Percentiles rank a stretch among this genome's conserved stretches.
Evolutionary conservation across 768 basidiomycete genomes (phyloP).

Genomic region (Pisolithus orientalis): DNA sequence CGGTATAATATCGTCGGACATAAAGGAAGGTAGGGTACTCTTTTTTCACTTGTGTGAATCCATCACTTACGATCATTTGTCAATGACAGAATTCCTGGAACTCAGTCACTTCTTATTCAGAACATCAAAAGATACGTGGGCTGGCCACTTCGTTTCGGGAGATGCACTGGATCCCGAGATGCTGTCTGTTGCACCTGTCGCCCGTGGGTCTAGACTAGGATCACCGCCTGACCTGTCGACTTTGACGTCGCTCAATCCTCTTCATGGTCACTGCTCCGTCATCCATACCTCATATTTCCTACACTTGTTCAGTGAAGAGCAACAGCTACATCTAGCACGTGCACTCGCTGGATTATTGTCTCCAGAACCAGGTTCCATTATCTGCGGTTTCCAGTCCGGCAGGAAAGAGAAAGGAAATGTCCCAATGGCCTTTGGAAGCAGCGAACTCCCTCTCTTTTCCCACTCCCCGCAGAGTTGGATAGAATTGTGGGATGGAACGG

Average conservation of each 20-base stretch:
- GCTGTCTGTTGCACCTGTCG: constrained; percentile 27
- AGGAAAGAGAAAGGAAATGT: background rate
- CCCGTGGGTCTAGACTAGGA: constrained; percentile 7
- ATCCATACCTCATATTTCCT: constrained; percentile 45
- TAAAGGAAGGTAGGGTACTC: constrained; percentile 23
- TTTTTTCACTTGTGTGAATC: background rate
- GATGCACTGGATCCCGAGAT: constrained; percentile 42
- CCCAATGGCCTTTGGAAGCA: background rate
- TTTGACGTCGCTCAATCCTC: background rate
- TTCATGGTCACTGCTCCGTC: constrained; percentile 20
- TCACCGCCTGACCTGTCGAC: too few species aligned
- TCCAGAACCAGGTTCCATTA: constrained; percentile 35
- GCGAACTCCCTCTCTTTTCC: constrained; percentile 2
- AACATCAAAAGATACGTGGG: constrained; percentile 43
- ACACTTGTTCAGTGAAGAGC: constrained; percentile 36
- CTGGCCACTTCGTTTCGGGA: constrained; percentile 45
- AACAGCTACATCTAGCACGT: constrained; percentile 35
- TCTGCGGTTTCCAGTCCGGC: constrained; percentile 38
- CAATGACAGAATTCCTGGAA: constrained; percentile 44
- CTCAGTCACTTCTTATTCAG: constrained; percentile 54
- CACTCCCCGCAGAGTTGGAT: constrained; percentile 12
- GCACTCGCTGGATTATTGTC: constrained; percentile 37
- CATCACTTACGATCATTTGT: background rate
- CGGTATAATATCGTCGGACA: constrained; percentile 29
- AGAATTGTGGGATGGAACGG: constrained; percentile 6